Percentiles rank a stretch among this genome's conserved stretches.
Conservation (phyloP, 768 basidiomycete genomes). For the Rubroboletus satanas region DNA sequence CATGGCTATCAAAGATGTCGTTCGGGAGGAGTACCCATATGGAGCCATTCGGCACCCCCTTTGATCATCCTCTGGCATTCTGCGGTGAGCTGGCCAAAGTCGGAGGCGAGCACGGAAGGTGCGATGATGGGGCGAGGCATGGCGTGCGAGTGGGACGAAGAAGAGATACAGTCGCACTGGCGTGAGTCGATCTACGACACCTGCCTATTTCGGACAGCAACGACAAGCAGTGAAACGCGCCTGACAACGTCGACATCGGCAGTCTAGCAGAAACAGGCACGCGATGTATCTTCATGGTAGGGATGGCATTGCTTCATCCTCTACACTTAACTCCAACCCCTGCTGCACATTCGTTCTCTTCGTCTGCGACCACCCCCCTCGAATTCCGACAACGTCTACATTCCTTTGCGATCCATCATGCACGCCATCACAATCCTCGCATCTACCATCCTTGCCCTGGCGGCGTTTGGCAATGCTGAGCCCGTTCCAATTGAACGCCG, state of each 20-base stretch:
- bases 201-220: slow-evolving; percentile 19
- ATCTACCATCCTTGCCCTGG: slow-evolving; percentile 35
- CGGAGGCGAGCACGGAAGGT: slow-evolving; percentile 94
- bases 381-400: background rate
- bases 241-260: background rate
- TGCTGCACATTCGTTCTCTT: background rate
- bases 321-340: background rate
- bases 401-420: slow-evolving; percentile 7
- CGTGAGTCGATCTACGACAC: slow-evolving; percentile 24
- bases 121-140: slow-evolving; percentile 94
- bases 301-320: background rate
- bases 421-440: slow-evolving; percentile 33
- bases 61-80: slow-evolving; percentile 98
- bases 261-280: background rate
- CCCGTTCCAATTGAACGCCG: slow-evolving; percentile 40
- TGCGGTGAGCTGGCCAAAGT: slow-evolving; percentile 91
- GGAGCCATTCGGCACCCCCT: slow-evolving; percentile 94
- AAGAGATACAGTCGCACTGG: slow-evolving; percentile 6
- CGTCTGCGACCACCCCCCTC: slow-evolving; percentile 7
- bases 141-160: slow-evolving; percentile 6
- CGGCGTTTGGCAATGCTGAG: slow-evolving; percentile 35
- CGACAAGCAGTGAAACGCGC: background rate
- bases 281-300: background rate
- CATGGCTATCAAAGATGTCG: slow-evolving; percentile 6
- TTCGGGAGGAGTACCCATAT: slow-evolving; percentile 67